Base-by-base conservation (phyloP, 73 alveolate species). In the Paramecium biaurelia region DNA sequence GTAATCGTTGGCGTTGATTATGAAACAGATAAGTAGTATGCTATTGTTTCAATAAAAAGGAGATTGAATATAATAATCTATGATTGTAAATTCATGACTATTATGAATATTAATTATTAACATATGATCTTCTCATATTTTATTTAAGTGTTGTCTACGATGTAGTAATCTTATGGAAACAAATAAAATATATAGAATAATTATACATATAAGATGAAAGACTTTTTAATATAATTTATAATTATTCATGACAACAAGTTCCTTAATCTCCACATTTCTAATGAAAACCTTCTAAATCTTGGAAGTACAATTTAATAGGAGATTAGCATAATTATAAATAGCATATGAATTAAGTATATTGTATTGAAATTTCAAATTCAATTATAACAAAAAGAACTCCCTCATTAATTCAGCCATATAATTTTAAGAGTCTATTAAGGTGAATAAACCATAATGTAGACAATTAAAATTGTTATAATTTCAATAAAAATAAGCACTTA, bases 401-500 rank as follows among this genome's bases (percentile, higher is more conserved):
- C 35, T 2, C 56, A 79, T 79, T 43, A 42, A 43, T 5, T 79
- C 2, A 79, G 43, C 20, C 76, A 79, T 47, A 79, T 28, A 41
- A 79, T 7, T n/a, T 79, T 43, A 10, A 43, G 76, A 79, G 76
- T 45, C 43, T 79, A 10, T 43, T 79, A 0, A 18, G 76, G 58
- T 30, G 14, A 1, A 70, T 38, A 12, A 5, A 15, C 5, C 12
- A 12, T 28, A 11, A 35, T n/a, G 7, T 53, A 5, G 42, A 21
- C 15, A 79, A 43, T 2, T 42, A 43, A 79, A 79, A n/a, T 11
- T 43, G n/a, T 0, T 30, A 28, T 37, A 53, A 76, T 76, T 87
- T 87, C 49, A 45, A 87, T 20, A 76, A 87, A 79, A 24, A 6
- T 15, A 76, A 76, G 28, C 72, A 76, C 2, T 76, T n/a, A n/a